phyloP scores from a whole-genome alignment of 257 asterid species.

The Ligustrum vulgare region DNA sequence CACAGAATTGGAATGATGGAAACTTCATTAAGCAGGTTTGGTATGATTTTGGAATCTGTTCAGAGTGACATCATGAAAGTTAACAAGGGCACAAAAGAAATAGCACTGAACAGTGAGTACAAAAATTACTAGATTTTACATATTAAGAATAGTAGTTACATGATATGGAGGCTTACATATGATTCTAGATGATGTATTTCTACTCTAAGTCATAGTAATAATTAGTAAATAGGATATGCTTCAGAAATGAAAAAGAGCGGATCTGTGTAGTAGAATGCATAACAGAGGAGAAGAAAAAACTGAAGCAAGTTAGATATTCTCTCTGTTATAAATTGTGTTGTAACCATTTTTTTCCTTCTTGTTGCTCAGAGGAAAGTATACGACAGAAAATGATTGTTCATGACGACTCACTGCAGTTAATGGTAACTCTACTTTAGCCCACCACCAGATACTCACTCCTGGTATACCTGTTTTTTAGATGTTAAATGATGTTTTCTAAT shows the following conservation, averaged over 20 bases:
- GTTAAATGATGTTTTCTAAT: conserved; percentile 29
- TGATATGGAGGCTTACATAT: conserved; percentile 12
- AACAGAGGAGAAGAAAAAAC: conserved; percentile 5
- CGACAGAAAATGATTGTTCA: conserved; percentile 63
- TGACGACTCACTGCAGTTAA: conserved; percentile 61
- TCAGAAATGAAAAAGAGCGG: not conserved
- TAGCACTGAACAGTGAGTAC: conserved; percentile 68
- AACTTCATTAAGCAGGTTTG: conserved; percentile 75
- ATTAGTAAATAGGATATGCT: conserved; percentile 18
- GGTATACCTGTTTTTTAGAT: conserved; percentile 14
- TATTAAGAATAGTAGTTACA: not conserved
- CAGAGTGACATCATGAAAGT: conserved; percentile 88
- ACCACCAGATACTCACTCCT: conserved; percentile 23
- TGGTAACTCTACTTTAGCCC: conserved; percentile 51
- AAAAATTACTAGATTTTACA: conserved; percentile 11
- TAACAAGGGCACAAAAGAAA: conserved; percentile 82
- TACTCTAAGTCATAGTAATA: conserved; percentile 6
- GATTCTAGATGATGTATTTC: conserved; percentile 2
- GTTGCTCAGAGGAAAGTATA: conserved; percentile 59
- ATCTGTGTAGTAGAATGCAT: not conserved
- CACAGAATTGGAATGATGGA: conserved; percentile 83
- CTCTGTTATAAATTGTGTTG: not conserved
- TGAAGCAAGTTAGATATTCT: not conserved
- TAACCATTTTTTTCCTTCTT: conserved; percentile 24
- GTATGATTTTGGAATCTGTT: conserved; percentile 80